Evolutionary conservation across 176 grass and related monocot genomes (phyloP), one percentile per base, ranked within the genome.

Genomic region (Zizania latifolia): DNA sequence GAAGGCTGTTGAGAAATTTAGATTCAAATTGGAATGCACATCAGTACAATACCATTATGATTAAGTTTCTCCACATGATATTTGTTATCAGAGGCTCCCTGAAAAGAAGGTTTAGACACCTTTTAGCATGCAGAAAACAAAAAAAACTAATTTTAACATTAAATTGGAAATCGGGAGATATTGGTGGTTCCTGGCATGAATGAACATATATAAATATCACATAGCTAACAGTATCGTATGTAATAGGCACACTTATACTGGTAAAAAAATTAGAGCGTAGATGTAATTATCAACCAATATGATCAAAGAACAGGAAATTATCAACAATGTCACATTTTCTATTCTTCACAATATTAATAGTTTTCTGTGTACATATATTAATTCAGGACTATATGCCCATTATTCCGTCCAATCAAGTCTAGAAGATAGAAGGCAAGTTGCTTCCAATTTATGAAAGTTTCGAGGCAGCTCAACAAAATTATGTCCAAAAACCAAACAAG

Each of bases 51-150:
- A 92, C 95, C 95, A 94, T 93, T 33, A 99, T 83, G 62, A 99
- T 75, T 63, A 94, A 81, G 69, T 99, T 99, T 71, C 91, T 94
- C 95, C 91, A 98, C 95, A 98, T 98, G 66, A 94, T 83, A 90
- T 98, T 98, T 81, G 95, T 92, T 78, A 98, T 50, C 71, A 98
- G 78, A 32, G 95, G 86, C 58, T 98, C 95, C 82, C 95, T 98
- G 74, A 58, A 83, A 67, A 79, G 62, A 81, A 77, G 23, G 76
- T 76, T 55, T 4, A 11, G 54, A 58, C 21, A 38, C 32, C 8
- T 44, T 44, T 84, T 54, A 78, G 68, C 51, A 65, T 15, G 11
- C 35, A 15, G 1, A 38, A 72, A 43, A 26, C 7, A 77, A 43
- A 70, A 50, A 70, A 70, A 50, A 70, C 5, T 55, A 23, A 70